phyloP scores from a whole-genome alignment of 495 filamentous ascomycete species.

The Penicillium fimorum region DNA sequence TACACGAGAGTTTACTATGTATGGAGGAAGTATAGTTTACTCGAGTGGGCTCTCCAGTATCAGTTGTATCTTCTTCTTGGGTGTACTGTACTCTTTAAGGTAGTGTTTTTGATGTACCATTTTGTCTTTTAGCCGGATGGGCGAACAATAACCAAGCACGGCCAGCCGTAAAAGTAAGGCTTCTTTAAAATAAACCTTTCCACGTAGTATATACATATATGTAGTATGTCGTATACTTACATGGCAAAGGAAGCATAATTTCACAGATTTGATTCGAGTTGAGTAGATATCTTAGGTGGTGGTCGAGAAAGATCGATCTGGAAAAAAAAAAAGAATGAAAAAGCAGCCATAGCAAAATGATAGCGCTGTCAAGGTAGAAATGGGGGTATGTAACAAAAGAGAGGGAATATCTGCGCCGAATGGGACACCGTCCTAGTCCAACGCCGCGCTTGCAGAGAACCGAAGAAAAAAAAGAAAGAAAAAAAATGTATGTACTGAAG shows the following conservation, averaged over 20 bases:
- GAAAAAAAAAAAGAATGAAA: not conserved
- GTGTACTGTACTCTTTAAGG: not conserved
- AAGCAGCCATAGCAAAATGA: not conserved
- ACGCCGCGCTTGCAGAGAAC: slow-evolving; percentile 29
- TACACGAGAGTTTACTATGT: not conserved
- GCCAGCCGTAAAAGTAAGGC: no score
- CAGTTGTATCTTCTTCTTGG: not conserved
- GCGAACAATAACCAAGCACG: not conserved
- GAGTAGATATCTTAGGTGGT: slow-evolving; percentile 2
- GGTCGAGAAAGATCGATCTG: slow-evolving; percentile 1
- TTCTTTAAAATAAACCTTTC: no score
- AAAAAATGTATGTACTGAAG: slow-evolving; percentile 18
- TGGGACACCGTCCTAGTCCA: slow-evolving; percentile 24
- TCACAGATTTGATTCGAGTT: slow-evolving; percentile 3
- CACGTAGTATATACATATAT: no score
- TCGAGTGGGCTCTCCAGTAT: not conserved
- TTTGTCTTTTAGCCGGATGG: not conserved
- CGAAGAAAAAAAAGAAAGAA: slow-evolving; percentile 13
- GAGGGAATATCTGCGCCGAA: slow-evolving; percentile 14
- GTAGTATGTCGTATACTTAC: not conserved
- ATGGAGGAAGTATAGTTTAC: not conserved
- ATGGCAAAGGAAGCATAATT: not conserved
- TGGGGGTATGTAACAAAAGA: slow-evolving; percentile 22
- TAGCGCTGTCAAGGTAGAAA: slow-evolving; percentile 4
- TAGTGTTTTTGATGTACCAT: not conserved